Conservation (phyloP, 345 rosid species). For the Salix purpurea region DNA sequence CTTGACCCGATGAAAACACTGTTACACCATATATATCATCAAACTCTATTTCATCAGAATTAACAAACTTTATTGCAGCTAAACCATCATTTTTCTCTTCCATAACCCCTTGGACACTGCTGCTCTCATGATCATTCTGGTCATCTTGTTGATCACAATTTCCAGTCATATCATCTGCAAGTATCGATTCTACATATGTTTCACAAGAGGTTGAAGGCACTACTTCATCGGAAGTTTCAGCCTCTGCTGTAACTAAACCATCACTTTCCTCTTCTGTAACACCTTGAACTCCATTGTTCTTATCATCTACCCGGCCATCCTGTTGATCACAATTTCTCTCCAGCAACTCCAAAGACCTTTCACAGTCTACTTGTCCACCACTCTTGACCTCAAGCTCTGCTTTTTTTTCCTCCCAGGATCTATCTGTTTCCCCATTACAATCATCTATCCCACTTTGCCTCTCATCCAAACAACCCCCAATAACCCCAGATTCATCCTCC, state of each 20-base stretch:
- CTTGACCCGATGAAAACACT: neutral
- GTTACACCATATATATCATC: neutral
- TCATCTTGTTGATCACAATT: neutral
- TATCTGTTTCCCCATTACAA: conserved; percentile 8
- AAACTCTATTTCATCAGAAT: neutral
- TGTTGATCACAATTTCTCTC: conserved; percentile 5
- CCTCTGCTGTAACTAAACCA: neutral
- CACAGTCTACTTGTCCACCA: conserved; percentile 6
- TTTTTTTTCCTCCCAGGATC: conserved; percentile 17
- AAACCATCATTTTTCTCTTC: conserved; percentile 9
- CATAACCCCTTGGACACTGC: neutral
- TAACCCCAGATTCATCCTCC: conserved; percentile 3
- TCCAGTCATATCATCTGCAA: conserved; percentile 3
- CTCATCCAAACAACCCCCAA: conserved; percentile 4
- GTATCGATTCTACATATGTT: conserved; percentile 1
- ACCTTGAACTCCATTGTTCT: neutral
- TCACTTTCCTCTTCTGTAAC: neutral
- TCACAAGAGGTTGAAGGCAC: conserved; percentile 1
- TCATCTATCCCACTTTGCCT: conserved; percentile 3
- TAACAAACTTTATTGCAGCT: neutral
- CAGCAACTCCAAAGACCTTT: conserved; percentile 16
- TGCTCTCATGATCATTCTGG: neutral
- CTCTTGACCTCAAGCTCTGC: conserved; percentile 5
- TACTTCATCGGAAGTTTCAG: neutral
- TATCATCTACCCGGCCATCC: conserved; percentile 10